Evolutionary conservation across 257 asterid genomes (phyloP), one percentile per base, ranked within the genome.

Genomic region (Nyctanthes arbortristis): DNA sequence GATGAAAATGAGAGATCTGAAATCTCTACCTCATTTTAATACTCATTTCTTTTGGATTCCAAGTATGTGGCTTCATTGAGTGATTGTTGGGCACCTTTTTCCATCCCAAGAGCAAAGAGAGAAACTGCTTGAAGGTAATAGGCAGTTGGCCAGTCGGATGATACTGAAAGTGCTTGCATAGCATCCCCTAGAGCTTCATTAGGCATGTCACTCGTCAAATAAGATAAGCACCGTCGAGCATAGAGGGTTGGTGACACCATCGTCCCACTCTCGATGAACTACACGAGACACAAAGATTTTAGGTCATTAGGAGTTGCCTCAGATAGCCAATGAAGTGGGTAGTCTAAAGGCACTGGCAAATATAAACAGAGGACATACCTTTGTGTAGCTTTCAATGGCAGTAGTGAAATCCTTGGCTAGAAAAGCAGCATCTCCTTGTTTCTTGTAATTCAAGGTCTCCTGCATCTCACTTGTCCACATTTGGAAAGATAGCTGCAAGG

Each of bases 401-500:
- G 92, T 75, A 7, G 84, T 32, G 78, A 88, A 93, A 74, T 90
- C 90, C 84, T 87, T 90, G 47, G 92, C 91, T 66, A 97, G 88
- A 49, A 93, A 93, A 57, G 98, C 96, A 45, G 89, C 89, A 71
- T 93, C 98, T 1, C 98, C 98, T 58, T 88, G 93, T 83, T 88
- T 90, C 87, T 93, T 93, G 28, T 88, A 90, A 66, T 82, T 84
- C 84, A 93, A 75, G 30, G 92, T 84, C 67, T 88, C 97, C 84
- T 90, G 97, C 97, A 93, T 90, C 84, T 90, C 96, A 70, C 84
- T 86, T 45, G 97, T 93, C 98, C 98, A 93, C 95, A 93, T 71
- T 68, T 93, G 98, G 76, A 93, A 93, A 45, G 98, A 93, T 47
- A 93, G 91, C 98, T 93, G 96, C 82, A 83, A 55, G 47, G 59